These are phyloP conservation scores for Diaporthe citri DNA, from an alignment of 2,329 filamentous ascomycete species.

Conservation along the genomic window DNA sequence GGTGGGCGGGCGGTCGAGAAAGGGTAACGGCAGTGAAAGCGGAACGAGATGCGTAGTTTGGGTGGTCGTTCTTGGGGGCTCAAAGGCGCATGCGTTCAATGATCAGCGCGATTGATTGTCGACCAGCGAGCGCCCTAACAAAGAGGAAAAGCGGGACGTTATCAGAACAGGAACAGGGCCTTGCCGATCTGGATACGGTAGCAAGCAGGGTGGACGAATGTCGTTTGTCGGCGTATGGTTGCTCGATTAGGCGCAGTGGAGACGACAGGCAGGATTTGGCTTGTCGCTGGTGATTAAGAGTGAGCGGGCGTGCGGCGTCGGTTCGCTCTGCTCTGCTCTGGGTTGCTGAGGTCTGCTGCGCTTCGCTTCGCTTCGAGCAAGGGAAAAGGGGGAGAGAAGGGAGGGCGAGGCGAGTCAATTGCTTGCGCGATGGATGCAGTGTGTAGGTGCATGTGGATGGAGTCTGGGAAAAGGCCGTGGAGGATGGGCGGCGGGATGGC, in stretches of 20 bases:
- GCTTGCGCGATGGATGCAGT: conserved; percentile 16
- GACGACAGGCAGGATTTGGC: conserved; percentile 25
- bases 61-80: conserved; percentile 29
- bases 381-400: neutral
- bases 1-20: conserved; percentile 28
- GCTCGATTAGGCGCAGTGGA: conserved; percentile 32
- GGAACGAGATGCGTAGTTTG: conserved; percentile 31
- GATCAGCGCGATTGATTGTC: conserved; percentile 38
- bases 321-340: neutral
- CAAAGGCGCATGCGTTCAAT: conserved; percentile 34
- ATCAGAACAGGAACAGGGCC: conserved; percentile 40
- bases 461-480: neutral
- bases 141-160: conserved; percentile 42
- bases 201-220: conserved; percentile 36
- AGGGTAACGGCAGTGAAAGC: conserved; percentile 30
- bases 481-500: conserved; percentile 14
- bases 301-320: neutral
- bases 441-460: conserved; percentile 18
- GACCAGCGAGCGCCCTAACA: conserved; percentile 40
- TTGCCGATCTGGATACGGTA: conserved; percentile 35
- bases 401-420: conserved; percentile 1
- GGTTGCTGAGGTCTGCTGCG: neutral
- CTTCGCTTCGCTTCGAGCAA: conserved; percentile 16
- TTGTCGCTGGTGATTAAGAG: conserved; percentile 22
- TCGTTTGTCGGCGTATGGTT: conserved; percentile 30